phyloP scores from a whole-genome alignment of 1,284 basidiomycete genomes.

The Cutaneotrichosporon cutaneum region DNA sequence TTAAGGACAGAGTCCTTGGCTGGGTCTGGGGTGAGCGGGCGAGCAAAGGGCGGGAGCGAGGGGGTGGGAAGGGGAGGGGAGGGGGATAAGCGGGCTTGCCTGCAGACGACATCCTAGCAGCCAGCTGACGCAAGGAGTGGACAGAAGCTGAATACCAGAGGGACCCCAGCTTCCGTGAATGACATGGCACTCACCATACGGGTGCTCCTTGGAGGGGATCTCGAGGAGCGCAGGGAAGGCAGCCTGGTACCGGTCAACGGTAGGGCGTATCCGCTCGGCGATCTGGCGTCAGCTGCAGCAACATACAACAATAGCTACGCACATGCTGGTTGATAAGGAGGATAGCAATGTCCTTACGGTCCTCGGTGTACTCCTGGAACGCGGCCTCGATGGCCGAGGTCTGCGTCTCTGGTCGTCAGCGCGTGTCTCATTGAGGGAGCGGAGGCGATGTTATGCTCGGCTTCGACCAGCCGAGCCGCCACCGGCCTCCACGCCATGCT shows the following conservation, averaged over 20 bases:
- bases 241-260: constrained; percentile 91
- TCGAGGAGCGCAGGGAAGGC: constrained; percentile 96
- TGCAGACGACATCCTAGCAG: not conserved
- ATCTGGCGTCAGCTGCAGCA: constrained; percentile 59
- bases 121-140: not conserved
- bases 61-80: not conserved
- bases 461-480: too few species aligned
- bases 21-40: constrained; percentile 65
- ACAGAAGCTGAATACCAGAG: not conserved
- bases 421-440: not conserved
- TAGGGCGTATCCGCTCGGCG: constrained; percentile 92
- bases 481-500: too few species aligned
- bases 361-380: constrained; percentile 86
- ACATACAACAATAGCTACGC: too few species aligned
- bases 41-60: not conserved
- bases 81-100: not conserved
- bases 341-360: constrained; percentile 86
- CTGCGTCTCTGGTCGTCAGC: constrained; percentile 70
- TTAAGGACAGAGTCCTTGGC: constrained; percentile 96
- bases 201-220: constrained; percentile 75
- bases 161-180: not conserved
- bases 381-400: constrained; percentile 80
- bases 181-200: constrained; percentile 64
- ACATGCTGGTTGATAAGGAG: constrained; percentile 97
- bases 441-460: too few species aligned